These are phyloP conservation scores for Peronospora farinosa DNA, from an alignment of 352 stramenopile species.

Conservation along the genomic window DNA sequence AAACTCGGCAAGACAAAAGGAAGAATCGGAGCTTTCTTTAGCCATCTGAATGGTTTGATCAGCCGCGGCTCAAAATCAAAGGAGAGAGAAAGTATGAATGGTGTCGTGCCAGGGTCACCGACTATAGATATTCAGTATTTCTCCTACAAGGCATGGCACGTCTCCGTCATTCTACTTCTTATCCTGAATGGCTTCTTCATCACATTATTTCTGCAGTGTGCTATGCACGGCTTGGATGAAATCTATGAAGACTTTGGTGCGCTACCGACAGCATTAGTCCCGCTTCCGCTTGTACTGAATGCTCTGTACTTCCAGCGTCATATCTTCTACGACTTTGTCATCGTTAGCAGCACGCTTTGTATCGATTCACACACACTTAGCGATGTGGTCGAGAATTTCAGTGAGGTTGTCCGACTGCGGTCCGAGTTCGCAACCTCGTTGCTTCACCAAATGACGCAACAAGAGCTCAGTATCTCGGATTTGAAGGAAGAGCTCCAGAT, in stretches of 20 bases:
- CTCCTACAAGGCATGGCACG: conserved; percentile 59
- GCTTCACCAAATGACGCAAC: conserved; percentile 25
- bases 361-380: conserved; percentile 45
- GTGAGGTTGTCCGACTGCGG: conserved; percentile 46
- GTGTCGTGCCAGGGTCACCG: conserved; percentile 14
- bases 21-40: not conserved
- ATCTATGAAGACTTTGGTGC: conserved; percentile 33
- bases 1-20: not conserved
- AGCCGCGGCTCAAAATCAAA: not conserved
- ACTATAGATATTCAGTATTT: conserved; percentile 36
- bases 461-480: conserved; percentile 24
- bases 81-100: not conserved
- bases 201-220: conserved; percentile 53
- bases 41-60: not conserved
- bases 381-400: conserved; percentile 56
- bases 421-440: conserved; percentile 41
- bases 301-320: conserved; percentile 45
- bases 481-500: conserved; percentile 27
- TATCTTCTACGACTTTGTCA: conserved; percentile 57
- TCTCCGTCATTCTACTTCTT: conserved; percentile 46
- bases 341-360: conserved; percentile 46
- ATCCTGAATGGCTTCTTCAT: conserved; percentile 73
- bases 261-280: conserved; percentile 28
- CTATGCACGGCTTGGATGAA: conserved; percentile 40
- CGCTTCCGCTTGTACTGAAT: conserved; percentile 42